Evolutionary conservation across 371 early-diverging fungal species (phyloP), one percentile per base, ranked within the genome.

Genomic region (Mortierella sp.): DNA sequence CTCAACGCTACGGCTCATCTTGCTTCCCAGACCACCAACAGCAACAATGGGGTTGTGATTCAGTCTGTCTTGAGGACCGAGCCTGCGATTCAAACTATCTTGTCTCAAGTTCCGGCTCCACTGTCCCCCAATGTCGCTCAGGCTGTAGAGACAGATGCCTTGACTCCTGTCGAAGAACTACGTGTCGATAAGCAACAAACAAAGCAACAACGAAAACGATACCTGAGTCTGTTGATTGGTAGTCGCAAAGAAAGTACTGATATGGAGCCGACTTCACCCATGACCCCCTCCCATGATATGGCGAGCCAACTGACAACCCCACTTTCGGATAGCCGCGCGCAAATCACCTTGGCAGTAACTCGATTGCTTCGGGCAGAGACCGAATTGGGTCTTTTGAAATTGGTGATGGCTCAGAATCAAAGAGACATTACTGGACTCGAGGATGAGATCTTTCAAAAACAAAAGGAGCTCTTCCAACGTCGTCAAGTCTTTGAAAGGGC

Each of bases 381-480:
- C 5, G 76, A 71, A 25, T 56, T 76, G 4, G 76, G 68, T 0
- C 58, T 76, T 14, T 51, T 76, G 18, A 76, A 67, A 23, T 46
- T 76, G 48, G 52, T 76, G 51, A 76, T 76, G 76, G 68, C 68
- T 4, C 72, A 76, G 55, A 71, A 58, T 37, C 68, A 64, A 45
- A 28, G 50, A 30, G 76, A 76, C 30, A 71, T 76, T 23, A 64
- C 44, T 9, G 76, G 72, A 0, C 47, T 76, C 0, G 76, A 76
- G 29, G 76, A 76, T 2, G 76, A 76, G 29, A 67, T 76, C 19
- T 52, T 64, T 18, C 58, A 59, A 9, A 71, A 71, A 25, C 72
- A 76, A 19, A 47, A n/a, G 1, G 68, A 76, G 14, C 58, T 76
- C 19, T 44, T 21, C n/a, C 64, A 67, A 9, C 76, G 71, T 25